A percentile compares a stretch with the other conserved stretches of the same genome.
Conservation (phyloP, 2,329 filamentous ascomycete genomes). For the Tolypocladium pustulatum region DNA sequence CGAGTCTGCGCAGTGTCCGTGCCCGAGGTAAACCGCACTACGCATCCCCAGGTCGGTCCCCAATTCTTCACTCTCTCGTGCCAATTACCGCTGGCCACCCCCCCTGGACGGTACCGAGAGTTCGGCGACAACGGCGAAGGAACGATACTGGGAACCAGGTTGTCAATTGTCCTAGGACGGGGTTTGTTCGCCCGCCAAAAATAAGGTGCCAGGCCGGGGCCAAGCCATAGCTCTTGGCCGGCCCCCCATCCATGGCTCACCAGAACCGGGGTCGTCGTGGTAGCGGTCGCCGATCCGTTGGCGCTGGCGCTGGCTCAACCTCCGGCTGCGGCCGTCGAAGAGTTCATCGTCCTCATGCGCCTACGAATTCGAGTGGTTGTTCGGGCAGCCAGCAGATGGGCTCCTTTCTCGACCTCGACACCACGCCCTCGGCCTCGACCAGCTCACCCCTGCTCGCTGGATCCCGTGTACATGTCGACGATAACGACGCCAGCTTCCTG, state of each 20-base stretch:
- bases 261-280: not conserved
- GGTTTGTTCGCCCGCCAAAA: not conserved
- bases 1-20: not conserved
- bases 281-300: not conserved
- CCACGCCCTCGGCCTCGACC: not conserved
- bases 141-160: not conserved
- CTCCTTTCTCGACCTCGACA: conserved; percentile 7
- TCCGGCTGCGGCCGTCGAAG: not conserved
- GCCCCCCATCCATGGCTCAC: not conserved
- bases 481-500: conserved; percentile 4
- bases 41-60: not conserved
- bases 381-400: conserved; percentile 3
- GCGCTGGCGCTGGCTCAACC: not conserved
- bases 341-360: not conserved
- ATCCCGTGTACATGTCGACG: not conserved
- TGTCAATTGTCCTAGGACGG: not conserved
- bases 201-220: not conserved
- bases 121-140: not conserved
- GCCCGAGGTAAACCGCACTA: not conserved
- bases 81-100: not conserved
- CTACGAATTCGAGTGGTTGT: not conserved
- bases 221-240: not conserved
- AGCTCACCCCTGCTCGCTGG: not conserved
- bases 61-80: not conserved
- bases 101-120: not conserved